Evolutionary conservation across 352 stramenopile genomes (phyloP).

Genomic region (Phytophthora vignae): DNA sequence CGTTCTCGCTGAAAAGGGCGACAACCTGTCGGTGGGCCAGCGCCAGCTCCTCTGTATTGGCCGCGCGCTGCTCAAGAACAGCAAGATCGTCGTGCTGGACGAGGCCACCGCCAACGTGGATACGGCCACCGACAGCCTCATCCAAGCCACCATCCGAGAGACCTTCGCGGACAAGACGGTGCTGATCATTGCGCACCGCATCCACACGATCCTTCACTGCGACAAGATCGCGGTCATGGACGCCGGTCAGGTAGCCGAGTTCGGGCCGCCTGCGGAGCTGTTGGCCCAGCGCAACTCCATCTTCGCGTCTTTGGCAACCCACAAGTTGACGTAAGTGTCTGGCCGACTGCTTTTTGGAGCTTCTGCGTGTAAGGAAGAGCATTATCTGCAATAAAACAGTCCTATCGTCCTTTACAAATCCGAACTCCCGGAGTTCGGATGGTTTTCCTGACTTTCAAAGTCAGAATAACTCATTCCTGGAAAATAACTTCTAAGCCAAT

Average conservation of each 20-base stretch:
- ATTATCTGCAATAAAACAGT: too few relatives aligned
- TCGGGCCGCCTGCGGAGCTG: conserved; percentile 84
- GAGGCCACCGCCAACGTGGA: conserved; percentile 92
- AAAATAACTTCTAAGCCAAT: too few relatives aligned
- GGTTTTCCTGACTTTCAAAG: too few relatives aligned
- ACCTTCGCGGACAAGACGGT: conserved; percentile 93
- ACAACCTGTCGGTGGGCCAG: conserved; percentile 95
- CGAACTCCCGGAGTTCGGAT: too few relatives aligned
- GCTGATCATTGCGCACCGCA: conserved; percentile 34
- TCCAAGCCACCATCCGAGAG: conserved; percentile 79
- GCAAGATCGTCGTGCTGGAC: conserved; percentile 89
- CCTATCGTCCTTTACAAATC: too few relatives aligned
- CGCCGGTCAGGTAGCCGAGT: conserved; percentile 83
- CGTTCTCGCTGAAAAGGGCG: conserved; percentile 87
- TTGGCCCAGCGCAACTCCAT: conserved; percentile 34
- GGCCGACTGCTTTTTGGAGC: too few relatives aligned
- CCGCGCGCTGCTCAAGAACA: conserved; percentile 90
- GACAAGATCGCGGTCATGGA: conserved; percentile 37
- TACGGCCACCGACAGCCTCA: conserved; percentile 35
- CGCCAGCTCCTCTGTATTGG: conserved; percentile 96
- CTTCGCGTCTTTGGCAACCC: not conserved
- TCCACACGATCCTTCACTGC: conserved; percentile 34
- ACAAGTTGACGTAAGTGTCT: not conserved
- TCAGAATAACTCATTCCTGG: too few relatives aligned
- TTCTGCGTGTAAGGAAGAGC: too few relatives aligned